phyloP scores from a whole-genome alignment of 768 basidiomycete genomes.

The Fomitopsis pulvina region DNA sequence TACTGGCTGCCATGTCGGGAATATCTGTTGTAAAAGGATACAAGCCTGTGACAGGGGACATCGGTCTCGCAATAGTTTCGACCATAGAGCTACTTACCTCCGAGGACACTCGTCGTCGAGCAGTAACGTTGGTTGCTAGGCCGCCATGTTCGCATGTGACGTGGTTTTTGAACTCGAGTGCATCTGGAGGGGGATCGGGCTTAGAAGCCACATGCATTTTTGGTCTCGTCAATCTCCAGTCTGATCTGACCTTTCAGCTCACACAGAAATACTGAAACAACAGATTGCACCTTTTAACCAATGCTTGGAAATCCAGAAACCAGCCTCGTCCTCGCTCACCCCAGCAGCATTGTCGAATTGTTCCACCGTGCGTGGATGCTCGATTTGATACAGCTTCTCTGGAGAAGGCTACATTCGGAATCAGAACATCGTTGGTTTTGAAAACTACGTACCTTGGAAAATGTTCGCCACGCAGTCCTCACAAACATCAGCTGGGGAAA shows the following conservation, averaged over 20 bases:
- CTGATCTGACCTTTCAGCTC: constrained; percentile 30
- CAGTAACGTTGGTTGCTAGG: constrained; percentile 46
- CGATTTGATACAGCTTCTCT: constrained; percentile 66
- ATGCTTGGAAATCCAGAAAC: constrained; percentile 70
- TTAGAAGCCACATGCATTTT: constrained; percentile 62
- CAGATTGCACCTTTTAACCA: constrained; percentile 64
- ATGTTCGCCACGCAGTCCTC: constrained; percentile 44
- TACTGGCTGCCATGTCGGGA: constrained; percentile 59
- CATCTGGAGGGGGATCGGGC: constrained; percentile 64
- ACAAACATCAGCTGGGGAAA: constrained; percentile 52
- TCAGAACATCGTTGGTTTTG: neutral
- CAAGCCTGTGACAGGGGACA: constrained; percentile 39
- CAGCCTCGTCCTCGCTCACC: constrained; percentile 33
- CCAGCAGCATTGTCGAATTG: constrained; percentile 50
- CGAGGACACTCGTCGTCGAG: constrained; percentile 55
- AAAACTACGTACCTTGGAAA: constrained; percentile 46
- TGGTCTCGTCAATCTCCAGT: constrained; percentile 67
- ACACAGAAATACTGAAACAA: constrained; percentile 1
- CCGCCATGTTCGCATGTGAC: constrained; percentile 69
- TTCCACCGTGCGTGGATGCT: constrained; percentile 57
- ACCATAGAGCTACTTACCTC: constrained; percentile 34
- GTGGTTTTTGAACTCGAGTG: constrained; percentile 46
- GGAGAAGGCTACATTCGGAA: neutral
- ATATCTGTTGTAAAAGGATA: constrained; percentile 46
- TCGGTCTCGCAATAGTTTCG: constrained; percentile 5